These are phyloP conservation scores for Sporothrix variecibatus DNA, from an alignment of 2,329 filamentous ascomycete species.

Conservation along the genomic window DNA sequence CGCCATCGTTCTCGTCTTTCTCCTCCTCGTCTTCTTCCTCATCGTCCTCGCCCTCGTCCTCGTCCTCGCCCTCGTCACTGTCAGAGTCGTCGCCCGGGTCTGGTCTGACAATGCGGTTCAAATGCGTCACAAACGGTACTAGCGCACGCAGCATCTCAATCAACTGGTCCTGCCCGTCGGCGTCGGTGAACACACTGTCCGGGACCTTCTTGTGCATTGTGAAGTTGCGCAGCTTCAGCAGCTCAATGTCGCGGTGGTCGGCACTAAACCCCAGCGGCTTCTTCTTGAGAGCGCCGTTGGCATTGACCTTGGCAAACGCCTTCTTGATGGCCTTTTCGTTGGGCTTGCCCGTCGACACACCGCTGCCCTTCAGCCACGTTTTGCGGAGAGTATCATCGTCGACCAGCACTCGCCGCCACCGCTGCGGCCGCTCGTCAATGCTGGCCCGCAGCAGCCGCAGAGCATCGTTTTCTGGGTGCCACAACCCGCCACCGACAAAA, in stretches of 20 bases:
- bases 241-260: slow-evolving; percentile 75
- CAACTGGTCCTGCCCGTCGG: slow-evolving; percentile 66
- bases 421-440: slow-evolving; percentile 71
- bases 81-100: slow-evolving; percentile 57
- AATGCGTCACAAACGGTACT: slow-evolving; percentile 74
- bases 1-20: not conserved
- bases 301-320: slow-evolving; percentile 71
- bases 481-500: slow-evolving; percentile 80
- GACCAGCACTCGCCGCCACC: slow-evolving; percentile 68
- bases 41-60: slow-evolving; percentile 31
- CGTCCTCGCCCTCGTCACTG: slow-evolving; percentile 49
- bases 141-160: slow-evolving; percentile 65
- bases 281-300: slow-evolving; percentile 76
- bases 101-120: slow-evolving; percentile 74
- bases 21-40: slow-evolving; percentile 23
- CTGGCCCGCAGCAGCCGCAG: slow-evolving; percentile 68
- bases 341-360: slow-evolving; percentile 56
- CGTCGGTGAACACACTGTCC: slow-evolving; percentile 64
- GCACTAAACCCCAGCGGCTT: slow-evolving; percentile 79
- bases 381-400: slow-evolving; percentile 62
- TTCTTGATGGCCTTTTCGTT: slow-evolving; percentile 36
- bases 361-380: slow-evolving; percentile 61
- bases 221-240: slow-evolving; percentile 79
- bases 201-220: slow-evolving; percentile 68
- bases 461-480: slow-evolving; percentile 71